Base-by-base conservation (phyloP, 257 asterid species). In the Mitragyna speciosa region DNA sequence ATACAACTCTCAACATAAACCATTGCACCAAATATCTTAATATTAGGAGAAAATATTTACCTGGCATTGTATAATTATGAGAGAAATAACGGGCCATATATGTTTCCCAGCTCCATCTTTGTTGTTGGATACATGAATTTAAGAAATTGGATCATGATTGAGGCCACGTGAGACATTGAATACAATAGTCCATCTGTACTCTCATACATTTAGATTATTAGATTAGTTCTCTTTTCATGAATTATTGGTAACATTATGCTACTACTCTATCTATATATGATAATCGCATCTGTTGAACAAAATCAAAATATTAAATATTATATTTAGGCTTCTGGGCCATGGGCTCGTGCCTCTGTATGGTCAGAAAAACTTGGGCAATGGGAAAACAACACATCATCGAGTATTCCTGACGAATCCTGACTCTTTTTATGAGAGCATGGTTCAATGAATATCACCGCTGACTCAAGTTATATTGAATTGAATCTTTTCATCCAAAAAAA, bases 41-140 rank as follows among this genome's bases (percentile, higher is more conserved):
- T 43, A 43, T 43, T 43, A 8, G 7, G 48, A 43, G 48, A 43
- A 43, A 43, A 6, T 36, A 49, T 49, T 49, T 8, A 49, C 54
- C 17, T 49, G 54, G 54, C 54, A 49, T 49, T 49, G 54, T 12
- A 11, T 11, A 49, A 52, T 52, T 15, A 52, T 52, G 59, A 52
- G 0, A 17, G 11, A 54, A 19, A 7, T 14, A 17, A 31, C 66
- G 75, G 30, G 2, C 39, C 24, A 22, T 51, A 11, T 22, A 28
- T 78, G 81, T 33, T 78, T n/a, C 69, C 51, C 41, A 78, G 33
- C 81, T 67, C 68, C 75, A 7, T 22, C 30, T 19, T 77, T 33
- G 14, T 77, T 33, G 14, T 31, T 33, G 67, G 75, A 49, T 20
- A 2, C 14, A 49, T 45, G 10, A 11, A 36, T 64, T 64, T 30